Base-by-base conservation (phyloP, 73 alveolate genomes). In the Tetrahymena thermophila region DNA sequence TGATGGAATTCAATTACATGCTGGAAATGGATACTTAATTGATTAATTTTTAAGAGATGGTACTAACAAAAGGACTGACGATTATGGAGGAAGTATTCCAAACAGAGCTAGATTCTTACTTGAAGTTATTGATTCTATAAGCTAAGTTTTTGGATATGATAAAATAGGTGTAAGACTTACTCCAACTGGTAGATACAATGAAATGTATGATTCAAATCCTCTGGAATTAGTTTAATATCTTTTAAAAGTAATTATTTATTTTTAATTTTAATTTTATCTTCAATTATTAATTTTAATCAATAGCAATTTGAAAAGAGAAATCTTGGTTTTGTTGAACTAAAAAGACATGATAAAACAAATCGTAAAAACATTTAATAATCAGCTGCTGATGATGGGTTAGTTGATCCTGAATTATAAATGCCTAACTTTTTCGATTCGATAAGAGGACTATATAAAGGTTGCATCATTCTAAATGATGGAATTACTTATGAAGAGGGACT, bases 31-130 rank as follows among this genome's bases (percentile, higher is more conserved):
- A 34, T 98, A 97, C 37, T 43, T 98, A 93, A 93, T 98, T 19
- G 97, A 96, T 85, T 96, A 96, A 94, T 98, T 98, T 94, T 93
- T 98, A 35, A 96, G 98, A 84, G 98, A 96, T 55, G 85, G 93
- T 50, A 96, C 96, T 17, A 98, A 98, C 94, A 93, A 96, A 56
- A 98, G 99, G 85, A 96, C 95, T 35, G 99, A 98, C 94, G 97
- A 97, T 38, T 98, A 98, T 96, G 99, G 99, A 10, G 99, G 99
- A 17, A 44, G 95, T 28, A 85, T 93, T 43, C 98, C 98, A 96
- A 98, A 98, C 95, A 94, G 99, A 85, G 94, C 98, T 40, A 94
- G 98, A 93, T 97, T 98, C 94, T 93, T 97, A n/a, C 85, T 96
- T 19, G 98, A 98, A 85, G 95, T 96, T 35, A 84, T 98, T 16